Evolutionary conservation across 306 rosid genomes (phyloP).

Genomic region (Citrullus amarus): DNA sequence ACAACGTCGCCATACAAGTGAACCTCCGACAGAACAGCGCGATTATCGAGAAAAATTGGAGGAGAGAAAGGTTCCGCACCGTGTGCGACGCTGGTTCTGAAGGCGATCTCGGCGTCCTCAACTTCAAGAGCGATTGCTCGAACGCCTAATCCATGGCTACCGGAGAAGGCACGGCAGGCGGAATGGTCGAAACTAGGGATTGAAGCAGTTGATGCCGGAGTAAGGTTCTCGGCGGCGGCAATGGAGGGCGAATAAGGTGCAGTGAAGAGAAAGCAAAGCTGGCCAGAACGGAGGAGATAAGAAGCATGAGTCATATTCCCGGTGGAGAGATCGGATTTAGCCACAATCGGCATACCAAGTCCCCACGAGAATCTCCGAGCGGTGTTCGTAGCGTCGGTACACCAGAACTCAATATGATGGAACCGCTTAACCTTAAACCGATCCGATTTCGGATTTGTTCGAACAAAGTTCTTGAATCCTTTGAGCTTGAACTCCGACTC

Average conservation of each 20-base stretch:
- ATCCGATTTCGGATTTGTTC: slow-evolving; percentile 63
- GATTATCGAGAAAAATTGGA: slow-evolving; percentile 33
- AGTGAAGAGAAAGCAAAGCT: slow-evolving; percentile 78
- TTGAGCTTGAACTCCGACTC: slow-evolving; percentile 27
- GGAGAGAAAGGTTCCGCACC: slow-evolving; percentile 42
- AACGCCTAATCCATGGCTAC: slow-evolving; percentile 63
- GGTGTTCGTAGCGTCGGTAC: slow-evolving; percentile 70
- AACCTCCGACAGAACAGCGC: slow-evolving; percentile 46
- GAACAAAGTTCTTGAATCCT: slow-evolving; percentile 60
- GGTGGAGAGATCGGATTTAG: slow-evolving; percentile 78
- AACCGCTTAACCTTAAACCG: slow-evolving; percentile 52
- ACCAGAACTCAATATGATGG: slow-evolving; percentile 89
- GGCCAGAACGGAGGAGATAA: slow-evolving; percentile 78
- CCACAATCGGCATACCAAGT: slow-evolving; percentile 65
- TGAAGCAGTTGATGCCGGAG: slow-evolving; percentile 28
- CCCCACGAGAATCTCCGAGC: slow-evolving; percentile 75
- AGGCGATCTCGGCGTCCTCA: slow-evolving; percentile 54
- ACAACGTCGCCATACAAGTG: slow-evolving; percentile 83
- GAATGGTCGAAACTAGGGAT: slow-evolving; percentile 45
- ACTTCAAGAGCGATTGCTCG: slow-evolving; percentile 75
- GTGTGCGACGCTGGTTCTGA: slow-evolving; percentile 35
- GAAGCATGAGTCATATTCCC: slow-evolving; percentile 71
- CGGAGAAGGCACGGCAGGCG: slow-evolving; percentile 42
- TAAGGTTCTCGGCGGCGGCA: slow-evolving; percentile 13
- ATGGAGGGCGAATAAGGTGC: slow-evolving; percentile 66